These are phyloP conservation scores for Rutidosis leptorrhynchoides DNA, from an alignment of 129 eudicot species.

Conservation along the genomic window DNA sequence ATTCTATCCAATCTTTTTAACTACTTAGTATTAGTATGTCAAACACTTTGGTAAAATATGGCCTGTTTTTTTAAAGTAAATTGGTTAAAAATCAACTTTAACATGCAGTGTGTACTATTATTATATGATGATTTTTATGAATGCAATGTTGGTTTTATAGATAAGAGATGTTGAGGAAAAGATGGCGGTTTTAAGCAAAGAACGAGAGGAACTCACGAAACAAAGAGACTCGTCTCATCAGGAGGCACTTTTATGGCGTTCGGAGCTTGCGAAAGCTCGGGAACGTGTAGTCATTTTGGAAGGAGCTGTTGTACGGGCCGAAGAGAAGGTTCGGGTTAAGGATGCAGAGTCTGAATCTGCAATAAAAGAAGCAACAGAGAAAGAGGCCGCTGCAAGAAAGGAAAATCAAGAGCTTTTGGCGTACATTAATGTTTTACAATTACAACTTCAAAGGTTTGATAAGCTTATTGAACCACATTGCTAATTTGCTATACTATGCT, in stretches of 20 bases:
- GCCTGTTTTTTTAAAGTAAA: not conserved
- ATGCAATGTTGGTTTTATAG: constrained; percentile 37
- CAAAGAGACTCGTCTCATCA: constrained; percentile 70
- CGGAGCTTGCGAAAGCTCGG: constrained; percentile 96
- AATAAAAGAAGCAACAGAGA: constrained; percentile 69
- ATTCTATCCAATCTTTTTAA: too few relatives aligned
- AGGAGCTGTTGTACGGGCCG: constrained; percentile 92
- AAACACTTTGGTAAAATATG: too few relatives aligned
- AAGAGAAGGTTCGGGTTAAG: constrained; percentile 79
- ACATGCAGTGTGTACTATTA: not conserved
- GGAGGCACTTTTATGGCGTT: constrained; percentile 94
- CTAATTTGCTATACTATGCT: too few relatives aligned
- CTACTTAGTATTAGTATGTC: too few relatives aligned
- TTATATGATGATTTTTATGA: constrained; percentile 12
- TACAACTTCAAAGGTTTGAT: constrained; percentile 69
- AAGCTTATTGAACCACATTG: constrained; percentile 5
- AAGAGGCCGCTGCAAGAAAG: constrained; percentile 56
- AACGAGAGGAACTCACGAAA: constrained; percentile 66
- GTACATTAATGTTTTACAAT: constrained; percentile 64
- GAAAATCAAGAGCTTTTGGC: constrained; percentile 90
- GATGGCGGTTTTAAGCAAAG: constrained; percentile 47
- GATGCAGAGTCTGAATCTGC: constrained; percentile 75
- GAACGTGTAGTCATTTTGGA: constrained; percentile 82
- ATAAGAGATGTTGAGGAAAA: constrained; percentile 66
- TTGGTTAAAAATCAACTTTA: not conserved